phyloP scores from a whole-genome alignment of 495 filamentous ascomycete species.

The Annulohypoxylon nitens region DNA sequence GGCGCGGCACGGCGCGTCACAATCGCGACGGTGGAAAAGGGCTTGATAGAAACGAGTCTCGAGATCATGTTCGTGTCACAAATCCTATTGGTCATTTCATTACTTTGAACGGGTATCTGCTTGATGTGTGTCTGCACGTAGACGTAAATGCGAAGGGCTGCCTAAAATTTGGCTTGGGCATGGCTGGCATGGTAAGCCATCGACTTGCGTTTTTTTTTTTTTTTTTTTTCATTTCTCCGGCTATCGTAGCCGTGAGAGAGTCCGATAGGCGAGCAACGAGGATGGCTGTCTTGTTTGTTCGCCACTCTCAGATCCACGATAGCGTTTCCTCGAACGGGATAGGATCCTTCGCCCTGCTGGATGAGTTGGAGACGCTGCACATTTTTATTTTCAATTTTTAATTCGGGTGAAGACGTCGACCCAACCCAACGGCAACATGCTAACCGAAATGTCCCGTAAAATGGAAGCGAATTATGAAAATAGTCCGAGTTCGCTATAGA shows the following conservation, averaged over 20 bases:
- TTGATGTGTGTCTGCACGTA: not conserved
- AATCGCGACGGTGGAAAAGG: not conserved
- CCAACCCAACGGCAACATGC: not conserved
- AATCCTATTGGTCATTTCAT: conserved; percentile 11
- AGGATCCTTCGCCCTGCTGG: conserved; percentile 1
- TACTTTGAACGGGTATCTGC: not conserved
- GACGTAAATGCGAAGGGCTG: not conserved
- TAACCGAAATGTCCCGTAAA: not conserved
- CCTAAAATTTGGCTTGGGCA: conserved; percentile 1
- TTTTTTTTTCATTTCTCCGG: not conserved
- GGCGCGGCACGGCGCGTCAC: conserved; percentile 13
- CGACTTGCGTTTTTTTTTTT: not conserved
- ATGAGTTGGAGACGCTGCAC: not conserved
- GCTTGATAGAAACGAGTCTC: conserved; percentile 20
- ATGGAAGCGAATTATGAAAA: not conserved
- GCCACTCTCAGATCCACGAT: not conserved
- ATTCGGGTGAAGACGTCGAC: not conserved
- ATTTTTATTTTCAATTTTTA: not conserved
- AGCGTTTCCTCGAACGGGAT: conserved; percentile 4
- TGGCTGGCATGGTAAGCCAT: not conserved
- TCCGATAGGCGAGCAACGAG: not conserved
- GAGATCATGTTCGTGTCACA: conserved; percentile 26
- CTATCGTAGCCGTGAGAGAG: not conserved
- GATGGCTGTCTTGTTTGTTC: conserved; percentile 1
- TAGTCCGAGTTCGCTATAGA: not conserved